Percentiles rank a stretch among this genome's conserved stretches.
Conservation (phyloP, 2,329 filamentous ascomycete genomes). For the Aspergillus thermomutatus region DNA sequence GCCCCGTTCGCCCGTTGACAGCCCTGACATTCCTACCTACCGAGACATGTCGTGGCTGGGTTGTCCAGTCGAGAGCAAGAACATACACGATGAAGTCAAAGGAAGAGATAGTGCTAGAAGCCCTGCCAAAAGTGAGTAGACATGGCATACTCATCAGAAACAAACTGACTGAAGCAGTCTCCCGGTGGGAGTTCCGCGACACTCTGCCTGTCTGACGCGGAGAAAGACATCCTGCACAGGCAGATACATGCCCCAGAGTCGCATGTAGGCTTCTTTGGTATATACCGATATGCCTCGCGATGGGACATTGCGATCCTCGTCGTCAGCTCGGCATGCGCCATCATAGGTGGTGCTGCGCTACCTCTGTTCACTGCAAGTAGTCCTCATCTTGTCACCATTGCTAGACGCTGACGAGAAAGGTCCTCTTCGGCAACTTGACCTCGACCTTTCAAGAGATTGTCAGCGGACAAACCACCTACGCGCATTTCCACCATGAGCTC, state of each 20-base stretch:
- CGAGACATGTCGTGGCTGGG: not conserved
- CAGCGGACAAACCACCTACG: conserved; percentile 42
- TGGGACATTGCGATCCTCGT: conserved; percentile 60
- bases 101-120: conserved; percentile 1
- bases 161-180: conserved; percentile 25
- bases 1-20: not conserved
- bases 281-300: conserved; percentile 65
- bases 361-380: conserved; percentile 68
- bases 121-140: not conserved
- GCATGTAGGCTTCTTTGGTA: conserved; percentile 57
- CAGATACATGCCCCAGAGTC: conserved; percentile 63
- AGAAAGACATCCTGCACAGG: conserved; percentile 61
- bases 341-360: conserved; percentile 68
- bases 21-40: no score
- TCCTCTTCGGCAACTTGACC: conserved; percentile 71
- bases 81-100: conserved; percentile 5
- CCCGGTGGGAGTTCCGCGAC: not conserved
- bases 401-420: conserved; percentile 20
- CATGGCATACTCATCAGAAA: not conserved
- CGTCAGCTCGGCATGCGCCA: conserved; percentile 58
- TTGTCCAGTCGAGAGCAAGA: not conserved
- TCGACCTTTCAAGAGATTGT: conserved; percentile 67
- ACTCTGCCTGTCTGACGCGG: conserved; percentile 36
- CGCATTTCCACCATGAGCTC: conserved; percentile 59
- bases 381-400: not conserved